Percentiles rank a stretch among this genome's conserved stretches.
Conservation (phyloP, 2,329 filamentous ascomycete species). For the Penicillium sp. region DNA sequence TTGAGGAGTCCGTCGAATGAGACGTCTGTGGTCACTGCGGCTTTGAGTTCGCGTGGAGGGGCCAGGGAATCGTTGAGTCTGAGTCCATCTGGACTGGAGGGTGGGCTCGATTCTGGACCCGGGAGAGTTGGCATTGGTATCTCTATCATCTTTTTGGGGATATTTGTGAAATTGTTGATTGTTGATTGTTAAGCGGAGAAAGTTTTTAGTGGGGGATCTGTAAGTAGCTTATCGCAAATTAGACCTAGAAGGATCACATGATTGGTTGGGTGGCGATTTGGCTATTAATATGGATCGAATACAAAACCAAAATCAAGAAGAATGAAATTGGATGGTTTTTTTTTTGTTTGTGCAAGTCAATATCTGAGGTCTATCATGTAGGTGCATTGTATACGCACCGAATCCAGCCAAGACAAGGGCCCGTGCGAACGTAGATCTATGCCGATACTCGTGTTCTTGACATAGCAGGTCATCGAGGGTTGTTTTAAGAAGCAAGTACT, state of each 20-base stretch:
- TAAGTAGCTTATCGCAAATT: slow-evolving; percentile 5
- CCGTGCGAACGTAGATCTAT: slow-evolving; percentile 4
- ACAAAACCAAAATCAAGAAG: background rate
- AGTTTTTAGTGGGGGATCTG: slow-evolving; percentile 7
- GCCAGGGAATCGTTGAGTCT: slow-evolving; percentile 56
- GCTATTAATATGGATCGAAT: background rate
- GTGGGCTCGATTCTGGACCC: slow-evolving; percentile 14
- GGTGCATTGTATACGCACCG: background rate
- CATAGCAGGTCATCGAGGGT: background rate
- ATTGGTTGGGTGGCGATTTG: slow-evolving; percentile 5
- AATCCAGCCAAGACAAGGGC: slow-evolving; percentile 2
- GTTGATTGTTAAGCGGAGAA: background rate
- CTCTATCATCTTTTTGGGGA: slow-evolving; percentile 11
- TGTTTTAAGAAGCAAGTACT: background rate
- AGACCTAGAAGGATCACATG: slow-evolving; percentile 8
- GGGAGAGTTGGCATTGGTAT: background rate
- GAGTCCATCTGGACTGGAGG: slow-evolving; percentile 33
- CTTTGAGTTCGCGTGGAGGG: slow-evolving; percentile 52
- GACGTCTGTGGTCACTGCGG: slow-evolving; percentile 51
- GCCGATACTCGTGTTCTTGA: background rate
- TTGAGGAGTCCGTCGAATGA: slow-evolving; percentile 72
- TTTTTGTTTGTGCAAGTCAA: background rate
- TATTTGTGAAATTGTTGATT: background rate
- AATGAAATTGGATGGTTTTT: background rate
- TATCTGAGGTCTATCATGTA: background rate